Conservation (phyloP, 2,329 filamentous ascomycete genomes). For the Colletotrichum liriopes region DNA sequence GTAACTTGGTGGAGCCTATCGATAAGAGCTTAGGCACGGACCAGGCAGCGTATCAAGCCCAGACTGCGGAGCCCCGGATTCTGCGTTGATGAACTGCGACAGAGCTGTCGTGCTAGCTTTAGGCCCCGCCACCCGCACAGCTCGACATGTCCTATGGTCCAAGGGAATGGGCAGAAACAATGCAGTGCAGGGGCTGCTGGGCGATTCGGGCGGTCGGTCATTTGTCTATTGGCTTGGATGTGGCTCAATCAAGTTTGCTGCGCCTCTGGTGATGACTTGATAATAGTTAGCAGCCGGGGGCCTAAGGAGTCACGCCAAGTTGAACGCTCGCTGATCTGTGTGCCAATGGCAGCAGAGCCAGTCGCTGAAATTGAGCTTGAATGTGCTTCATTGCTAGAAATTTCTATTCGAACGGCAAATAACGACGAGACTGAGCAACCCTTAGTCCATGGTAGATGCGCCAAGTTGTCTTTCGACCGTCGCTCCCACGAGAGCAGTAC, state of each 20-base stretch:
- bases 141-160: not conserved
- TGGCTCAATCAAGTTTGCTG: not conserved
- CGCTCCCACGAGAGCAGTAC: not conserved
- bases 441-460: not conserved
- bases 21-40: constrained; percentile 45
- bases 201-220: not conserved
- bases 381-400: constrained; percentile 9
- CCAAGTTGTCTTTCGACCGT: not conserved
- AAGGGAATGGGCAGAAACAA: not conserved
- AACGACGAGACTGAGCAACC: not conserved
- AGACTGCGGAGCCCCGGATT: constrained; percentile 28
- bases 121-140: constrained; percentile 8
- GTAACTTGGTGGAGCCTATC: constrained; percentile 43
- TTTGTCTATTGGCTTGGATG: no score
- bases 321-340: not conserved
- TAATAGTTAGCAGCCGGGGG: not conserved
- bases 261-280: not conserved
- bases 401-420: constrained; percentile 25
- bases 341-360: no score
- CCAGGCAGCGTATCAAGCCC: constrained; percentile 14
- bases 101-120: constrained; percentile 2
- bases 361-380: not conserved
- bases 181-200: not conserved
- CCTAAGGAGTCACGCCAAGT: not conserved
- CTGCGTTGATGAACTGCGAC: not conserved